Base-by-base conservation (phyloP, 176 grass and related monocot species). In the Cenchrus fungigraminus region DNA sequence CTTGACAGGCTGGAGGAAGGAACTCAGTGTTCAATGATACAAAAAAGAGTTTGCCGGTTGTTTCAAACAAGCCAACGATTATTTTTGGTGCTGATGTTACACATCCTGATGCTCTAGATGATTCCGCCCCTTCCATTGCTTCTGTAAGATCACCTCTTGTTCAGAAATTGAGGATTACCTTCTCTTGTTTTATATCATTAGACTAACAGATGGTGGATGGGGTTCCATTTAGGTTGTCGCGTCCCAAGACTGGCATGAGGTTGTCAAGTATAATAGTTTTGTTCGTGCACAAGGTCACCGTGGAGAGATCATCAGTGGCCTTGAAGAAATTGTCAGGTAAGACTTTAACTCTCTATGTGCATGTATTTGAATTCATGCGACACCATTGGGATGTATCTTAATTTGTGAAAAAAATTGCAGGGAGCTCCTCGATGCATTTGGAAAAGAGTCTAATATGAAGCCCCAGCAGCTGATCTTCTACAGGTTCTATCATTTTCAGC, bases 11-110 rank as follows among this genome's bases (percentile, higher is more conserved):
- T 75, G 95, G 95, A 49, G 94, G 94, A 44, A 89, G 91, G 68
- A 94, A 97, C 53, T 82, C 89, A 6, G 83, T 85, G 52, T 88
- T 97, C 45, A 12, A 44, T 8, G 34, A 93, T 81, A 53, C 63
- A 22, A 12, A 0, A n/a, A 3, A 3, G 49, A 83, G 86, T 62
- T 86, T 92, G 49, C 85, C 87, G 0, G 31, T 92, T 83, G 82
- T 97, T 19, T 92, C 60, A 4, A 86, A 71, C 3, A 81, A 50
- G 19, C 60, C 91, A 13, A 94, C 92, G 1, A 90, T 94, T 76
- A 85, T 94, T 73, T 97, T 97, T 76, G 94, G 91, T 79, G 87
- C 87, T 4, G 76, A 90, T 79, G 92, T 94, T 19, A 94, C 89
- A 49, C 89, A 89, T 66, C 87, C 94, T 76, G 43, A 51, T 59